Base-by-base conservation (phyloP, 164 flowering plant genomes). In the Tetrastigma voinierianum region DNA sequence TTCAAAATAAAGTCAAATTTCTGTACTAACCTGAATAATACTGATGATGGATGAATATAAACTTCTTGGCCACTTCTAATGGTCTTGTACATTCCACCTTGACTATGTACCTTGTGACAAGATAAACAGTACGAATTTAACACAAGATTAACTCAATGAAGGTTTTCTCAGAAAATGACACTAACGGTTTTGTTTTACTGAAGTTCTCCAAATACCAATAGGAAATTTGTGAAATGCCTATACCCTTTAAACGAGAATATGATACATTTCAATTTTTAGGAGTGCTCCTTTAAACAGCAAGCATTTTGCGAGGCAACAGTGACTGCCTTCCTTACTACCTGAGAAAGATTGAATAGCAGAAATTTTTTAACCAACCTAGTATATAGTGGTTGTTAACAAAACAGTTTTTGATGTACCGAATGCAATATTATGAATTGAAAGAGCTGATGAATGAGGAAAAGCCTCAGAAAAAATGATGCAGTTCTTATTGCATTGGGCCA, bases 291-390 rank as follows among this genome's bases (percentile, higher is more conserved):
- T 71, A 93, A 73, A 18, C 77, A 89, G 67, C 96, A 89, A n/a
- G 97, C 98, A 83, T n/a, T 96, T 87, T 54, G 99, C 88, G 64
- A 93, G 91, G 83, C 99, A 68, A 96, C 83, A 67, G 90, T 83
- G 19, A 96, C 77, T 67, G 98, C 98, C 82, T 90, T 93, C 68
- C 93, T 76, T 21, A 96, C 76, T 10, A 73, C 84, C 98, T 94
- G 88, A 65, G n/a, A 80, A 59, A 25, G 40, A 53, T 51, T 6
- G 68, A 20, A 67, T 43, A 12, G 19, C 15, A 60, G 18, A 18
- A 32, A 46, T n/a, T 13, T 17, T 40, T 59, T 49, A 61, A 48
- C 45, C 14, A 51, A 4, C 49, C 40, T 7, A 32, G 40, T 32
- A 32, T 7, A 32, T 7, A 25, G 40, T 32, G 40, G 6, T n/a